Conservation (phyloP, 202 grass and related monocot genomes). For the Brachypodium distachyon region DNA sequence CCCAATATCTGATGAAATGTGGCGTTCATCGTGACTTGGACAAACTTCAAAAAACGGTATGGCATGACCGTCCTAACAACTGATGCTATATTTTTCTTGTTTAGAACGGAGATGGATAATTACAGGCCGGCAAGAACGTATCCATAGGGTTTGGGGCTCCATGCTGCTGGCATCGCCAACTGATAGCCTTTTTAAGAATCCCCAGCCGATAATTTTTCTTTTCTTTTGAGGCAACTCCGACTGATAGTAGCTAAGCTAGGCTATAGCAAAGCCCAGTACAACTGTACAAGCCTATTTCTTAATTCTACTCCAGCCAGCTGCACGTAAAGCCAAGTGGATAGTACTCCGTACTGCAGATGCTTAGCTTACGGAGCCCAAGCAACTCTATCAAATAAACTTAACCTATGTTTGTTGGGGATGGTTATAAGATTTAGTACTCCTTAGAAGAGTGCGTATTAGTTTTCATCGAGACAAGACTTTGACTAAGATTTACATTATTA, state of each 20-base stretch:
- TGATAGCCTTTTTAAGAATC: no score
- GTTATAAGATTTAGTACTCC: no score
- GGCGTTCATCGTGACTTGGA: no score
- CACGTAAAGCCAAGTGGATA: constrained; percentile 15
- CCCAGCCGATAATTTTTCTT: no score
- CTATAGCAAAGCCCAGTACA: not conserved
- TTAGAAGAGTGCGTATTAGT: not conserved
- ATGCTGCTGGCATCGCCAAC: constrained; percentile 10
- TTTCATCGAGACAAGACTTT: no score
- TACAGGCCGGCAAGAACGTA: not conserved
- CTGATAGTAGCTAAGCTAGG: not conserved
- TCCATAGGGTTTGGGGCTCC: constrained; percentile 55
- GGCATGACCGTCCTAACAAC: no score
- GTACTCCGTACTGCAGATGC: not conserved
- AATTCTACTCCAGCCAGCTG: not conserved
- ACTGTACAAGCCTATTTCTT: not conserved
- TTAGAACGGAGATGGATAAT: constrained; percentile 23
- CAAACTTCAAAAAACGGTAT: no score
- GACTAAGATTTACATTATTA: no score
- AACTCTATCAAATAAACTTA: not conserved
- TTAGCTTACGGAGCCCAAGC: not conserved
- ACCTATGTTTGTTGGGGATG: not conserved
- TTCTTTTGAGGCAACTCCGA: no score
- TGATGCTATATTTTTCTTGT: not conserved
- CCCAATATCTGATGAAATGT: no score